A percentile compares a stretch with the other conserved stretches of the same genome.
Evolutionary conservation across 352 stramenopile species (phyloP).

Genomic region (Phytophthora podocarpi): DNA sequence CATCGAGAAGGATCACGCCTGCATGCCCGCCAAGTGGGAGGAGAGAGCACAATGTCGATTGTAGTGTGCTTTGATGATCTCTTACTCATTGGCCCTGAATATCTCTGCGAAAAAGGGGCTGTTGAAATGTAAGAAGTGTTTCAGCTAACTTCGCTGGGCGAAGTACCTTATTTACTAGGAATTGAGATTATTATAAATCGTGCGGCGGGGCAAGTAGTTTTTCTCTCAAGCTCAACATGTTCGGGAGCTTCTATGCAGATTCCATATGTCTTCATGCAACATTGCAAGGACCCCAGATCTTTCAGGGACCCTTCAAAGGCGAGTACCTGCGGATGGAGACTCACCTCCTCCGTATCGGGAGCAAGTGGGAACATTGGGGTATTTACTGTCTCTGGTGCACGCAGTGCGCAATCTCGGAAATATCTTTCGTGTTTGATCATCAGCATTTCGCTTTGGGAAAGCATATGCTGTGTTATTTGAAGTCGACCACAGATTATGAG

Average conservation of each 20-base stretch:
- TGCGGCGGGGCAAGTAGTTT: slow-evolving; percentile 9
- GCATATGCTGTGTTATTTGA: slow-evolving; percentile 7
- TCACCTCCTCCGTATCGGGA: slow-evolving; percentile 3
- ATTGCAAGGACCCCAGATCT: slow-evolving; percentile 12
- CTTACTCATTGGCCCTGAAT: slow-evolving; percentile 1
- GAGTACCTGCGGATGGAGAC: background rate
- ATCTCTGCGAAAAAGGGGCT: slow-evolving; percentile 5
- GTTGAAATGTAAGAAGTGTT: slow-evolving; percentile 4
- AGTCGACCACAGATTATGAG: slow-evolving; percentile 6
- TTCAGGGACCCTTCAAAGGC: background rate
- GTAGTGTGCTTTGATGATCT: slow-evolving; percentile 12
- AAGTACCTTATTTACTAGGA: slow-evolving; percentile 15
- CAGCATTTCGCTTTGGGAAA: slow-evolving; percentile 8
- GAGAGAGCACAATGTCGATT: slow-evolving; percentile 5
- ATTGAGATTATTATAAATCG: slow-evolving; percentile 15
- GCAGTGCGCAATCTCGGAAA: slow-evolving; percentile 14
- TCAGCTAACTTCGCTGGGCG: slow-evolving; percentile 7
- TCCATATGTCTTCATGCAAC: slow-evolving; percentile 19
- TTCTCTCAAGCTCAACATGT: slow-evolving; percentile 5
- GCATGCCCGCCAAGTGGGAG: slow-evolving; percentile 6
- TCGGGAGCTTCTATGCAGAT: background rate
- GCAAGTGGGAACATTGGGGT: slow-evolving; percentile 8
- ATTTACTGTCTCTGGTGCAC: slow-evolving; percentile 22
- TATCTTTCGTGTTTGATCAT: slow-evolving; percentile 12
- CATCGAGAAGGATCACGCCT: slow-evolving; percentile 13